Evolutionary conservation across 2,329 filamentous ascomycete genomes (phyloP), one percentile per base, ranked within the genome.

Genomic region (Trichophyton schoenleinii): DNA sequence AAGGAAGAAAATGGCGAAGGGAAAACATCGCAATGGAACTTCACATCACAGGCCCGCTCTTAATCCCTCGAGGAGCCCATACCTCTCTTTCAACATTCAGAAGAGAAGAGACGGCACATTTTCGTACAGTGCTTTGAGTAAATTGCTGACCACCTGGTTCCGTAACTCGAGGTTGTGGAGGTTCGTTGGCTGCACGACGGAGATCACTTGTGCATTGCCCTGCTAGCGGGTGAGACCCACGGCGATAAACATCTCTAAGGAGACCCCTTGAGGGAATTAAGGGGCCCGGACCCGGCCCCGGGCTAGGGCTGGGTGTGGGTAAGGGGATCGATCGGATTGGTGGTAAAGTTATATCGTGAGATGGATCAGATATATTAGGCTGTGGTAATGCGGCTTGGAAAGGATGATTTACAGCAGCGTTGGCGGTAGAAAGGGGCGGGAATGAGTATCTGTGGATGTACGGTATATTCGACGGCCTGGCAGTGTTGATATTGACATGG

Each of bases 391-490:
- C 25, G 49, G 49, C n/a, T n/a, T 53, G 49, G 13, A 18, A 53
- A 53, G 49, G 49, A 13, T 53, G 15, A 31, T 53, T 53, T 31
- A 4, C 28, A 22, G 68, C 67, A 68, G 91, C 91, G 68, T 90
- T 87, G 28, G 82, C 77, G 34, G 87, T 87, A 41, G 92, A 81
- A 57, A 82, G 79, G 38, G 81, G 78, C 88, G 88, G 92, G 75
- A 92, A 91, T 7, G 82, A 81, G 58, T 80, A 78, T 49, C 87
- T 83, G 73, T 89, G 87, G 6, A 81, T 77, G 59, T 84, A 81
- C 73, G 91, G 91, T 66, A 91, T 82, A 63, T 81, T 79, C 57
- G 84, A 81, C 25, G 92, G 83, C 57, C 87, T 85, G 31, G 80
- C 77, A 68, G 85, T 79, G 71, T 89, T 84, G 64, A 87, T 79